A percentile compares a stretch with the other conserved stretches of the same genome.
Conservation (phyloP, 1,139 yeast species). For the Taiozyma onychis region DNA sequence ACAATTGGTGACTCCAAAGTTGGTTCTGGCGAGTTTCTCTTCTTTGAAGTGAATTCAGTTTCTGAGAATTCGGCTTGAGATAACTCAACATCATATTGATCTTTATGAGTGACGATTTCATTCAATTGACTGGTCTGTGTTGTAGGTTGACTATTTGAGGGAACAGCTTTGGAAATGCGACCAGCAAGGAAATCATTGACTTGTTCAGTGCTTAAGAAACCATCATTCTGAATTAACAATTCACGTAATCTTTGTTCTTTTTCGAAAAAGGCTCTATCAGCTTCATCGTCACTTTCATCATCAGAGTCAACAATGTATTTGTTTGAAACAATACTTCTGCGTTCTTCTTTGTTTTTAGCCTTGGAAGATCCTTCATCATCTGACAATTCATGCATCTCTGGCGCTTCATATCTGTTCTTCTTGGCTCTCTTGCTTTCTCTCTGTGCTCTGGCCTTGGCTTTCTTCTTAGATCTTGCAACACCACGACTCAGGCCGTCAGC, state of each 20-base stretch:
- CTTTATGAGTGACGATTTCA: neutral
- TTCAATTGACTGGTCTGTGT: neutral
- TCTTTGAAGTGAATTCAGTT: slow-evolving; percentile 8
- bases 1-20: slow-evolving; percentile 10
- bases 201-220: slow-evolving; percentile 27
- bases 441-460: slow-evolving; percentile 1
- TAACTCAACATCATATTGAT: neutral
- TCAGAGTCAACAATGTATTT: slow-evolving; percentile 60
- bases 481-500: slow-evolving; percentile 5
- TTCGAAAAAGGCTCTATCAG: slow-evolving; percentile 47
- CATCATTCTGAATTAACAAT: slow-evolving; percentile 26
- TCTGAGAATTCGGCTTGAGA: neutral
- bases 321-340: slow-evolving; percentile 22
- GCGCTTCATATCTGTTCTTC: slow-evolving; percentile 2
- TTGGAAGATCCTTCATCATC: slow-evolving; percentile 10
- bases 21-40: slow-evolving; percentile 7
- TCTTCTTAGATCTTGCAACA: slow-evolving; percentile 11
- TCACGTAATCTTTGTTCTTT: slow-evolving; percentile 52
- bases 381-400: slow-evolving; percentile 14
- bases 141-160: neutral
- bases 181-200: slow-evolving; percentile 19
- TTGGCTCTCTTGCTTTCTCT: slow-evolving; percentile 5
- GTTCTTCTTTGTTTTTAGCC: neutral
- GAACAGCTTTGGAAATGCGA: neutral
- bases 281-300: slow-evolving; percentile 61